Base-by-base conservation (phyloP, 176 grass and related monocot genomes). In the Raddia guianensis region DNA sequence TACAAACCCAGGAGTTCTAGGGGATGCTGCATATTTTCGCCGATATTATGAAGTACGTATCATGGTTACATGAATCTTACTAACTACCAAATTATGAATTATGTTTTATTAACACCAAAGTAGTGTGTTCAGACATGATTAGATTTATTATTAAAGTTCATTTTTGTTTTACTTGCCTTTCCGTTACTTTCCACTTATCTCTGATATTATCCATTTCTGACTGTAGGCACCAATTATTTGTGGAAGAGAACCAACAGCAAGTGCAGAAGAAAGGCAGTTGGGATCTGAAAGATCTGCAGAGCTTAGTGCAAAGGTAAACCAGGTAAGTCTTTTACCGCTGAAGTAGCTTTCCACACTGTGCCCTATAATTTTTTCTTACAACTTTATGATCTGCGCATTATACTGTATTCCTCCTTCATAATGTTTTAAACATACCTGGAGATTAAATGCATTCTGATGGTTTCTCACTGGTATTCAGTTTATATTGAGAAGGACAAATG, bases 1-100 rank as follows among this genome's bases (percentile, higher is more conserved):
- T 82, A 98, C 95, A 75, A 98, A 98, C 86, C 88, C 92, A 89
- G 95, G 92, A 76, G 68, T 95, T 89, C 73, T 98, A 53, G 92
- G 92, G 63, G 90, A 95, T 71, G 90, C 79, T 27, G 53, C 92
- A 75, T 91, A 98, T 83, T 98, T 98, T 60, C 90, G 92, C n/a
- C 69, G 90, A 77, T 91, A 98, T 76, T 98, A 95, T 89, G 92
- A 95, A 86, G 95, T 92, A 87, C 84, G 85, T 88, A 90, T 70
- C 60, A 32, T 14, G 8, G 63, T 74, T 45, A 51, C 58, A 40
- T 8, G 60, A 72, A 72, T 62, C 51, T 72, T 9, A 6, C 33
- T 78, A 43, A 81, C 12, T 81, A 18, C 49, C 45, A 76, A 71
- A 18, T 20, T 70, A 62, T 13, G 21, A 80, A 21, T 75, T 84